Evolutionary conservation across 2,329 filamentous ascomycete genomes (phyloP).

Genomic region (Didymella arachidicola): DNA sequence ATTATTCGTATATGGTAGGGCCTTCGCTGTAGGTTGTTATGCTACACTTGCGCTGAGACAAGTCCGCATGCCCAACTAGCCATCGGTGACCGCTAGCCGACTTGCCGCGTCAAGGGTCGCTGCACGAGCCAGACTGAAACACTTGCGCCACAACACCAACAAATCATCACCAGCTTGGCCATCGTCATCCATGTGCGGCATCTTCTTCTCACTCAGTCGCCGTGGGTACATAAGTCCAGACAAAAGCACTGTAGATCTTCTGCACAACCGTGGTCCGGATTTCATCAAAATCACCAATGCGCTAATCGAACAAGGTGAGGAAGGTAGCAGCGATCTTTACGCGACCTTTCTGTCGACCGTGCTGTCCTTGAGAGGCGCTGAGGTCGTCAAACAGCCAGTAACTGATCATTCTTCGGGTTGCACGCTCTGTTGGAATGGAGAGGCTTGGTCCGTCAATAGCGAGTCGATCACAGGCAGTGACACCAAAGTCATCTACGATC

Average conservation of each 20-base stretch:
- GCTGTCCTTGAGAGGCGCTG: conserved; percentile 82
- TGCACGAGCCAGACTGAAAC: conserved; percentile 6
- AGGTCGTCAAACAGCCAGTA: conserved; percentile 77
- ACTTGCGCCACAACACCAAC: conserved; percentile 23
- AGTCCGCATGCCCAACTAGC: conserved; percentile 29
- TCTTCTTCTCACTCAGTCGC: conserved; percentile 59
- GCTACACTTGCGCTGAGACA: conserved; percentile 22
- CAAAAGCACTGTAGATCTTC: conserved; percentile 32
- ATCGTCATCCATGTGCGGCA: conserved; percentile 52
- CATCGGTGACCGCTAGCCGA: conserved; percentile 35
- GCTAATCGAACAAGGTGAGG: conserved; percentile 17
- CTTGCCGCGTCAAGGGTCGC: conserved; percentile 11
- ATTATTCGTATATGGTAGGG: conserved; percentile 4
- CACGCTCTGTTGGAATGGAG: conserved; percentile 94
- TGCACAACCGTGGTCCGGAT: conserved; percentile 48
- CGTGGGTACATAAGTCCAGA: conserved; percentile 35
- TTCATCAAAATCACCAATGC: conserved; percentile 30
- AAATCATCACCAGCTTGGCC: conserved; percentile 17
- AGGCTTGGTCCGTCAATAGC: conserved; percentile 80
- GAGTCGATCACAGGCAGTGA: conserved; percentile 76
- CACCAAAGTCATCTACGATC: conserved; percentile 71
- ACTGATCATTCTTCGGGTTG: conserved; percentile 64
- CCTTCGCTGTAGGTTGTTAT: conserved; percentile 19
- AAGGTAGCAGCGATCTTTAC: conserved; percentile 36
- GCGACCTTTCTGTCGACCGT: conserved; percentile 82